Evolutionary conservation across 139 green algal genomes (phyloP).

Genomic region (Chlorella sp.): DNA sequence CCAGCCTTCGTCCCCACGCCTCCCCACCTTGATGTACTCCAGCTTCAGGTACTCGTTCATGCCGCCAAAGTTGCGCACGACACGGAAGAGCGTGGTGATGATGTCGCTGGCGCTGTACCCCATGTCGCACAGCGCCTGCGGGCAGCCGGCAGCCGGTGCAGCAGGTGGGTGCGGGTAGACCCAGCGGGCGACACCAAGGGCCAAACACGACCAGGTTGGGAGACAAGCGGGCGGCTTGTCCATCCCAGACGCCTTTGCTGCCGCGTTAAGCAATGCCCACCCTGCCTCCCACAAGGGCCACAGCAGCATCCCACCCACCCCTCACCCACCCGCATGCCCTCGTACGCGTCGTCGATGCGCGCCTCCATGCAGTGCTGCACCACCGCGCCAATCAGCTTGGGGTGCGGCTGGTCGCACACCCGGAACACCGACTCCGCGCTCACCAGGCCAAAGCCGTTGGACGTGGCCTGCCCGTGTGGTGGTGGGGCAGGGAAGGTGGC

Average conservation of each 20-base stretch:
- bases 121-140: slow-evolving; percentile 80
- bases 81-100: slow-evolving; percentile 96
- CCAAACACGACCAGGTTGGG: too few relatives aligned
- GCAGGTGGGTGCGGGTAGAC: too few relatives aligned
- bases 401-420: slow-evolving; percentile 98
- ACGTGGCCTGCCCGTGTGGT: slow-evolving; percentile 70
- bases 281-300: too few relatives aligned
- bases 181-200: too few relatives aligned
- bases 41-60: slow-evolving; percentile 97
- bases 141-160: too few relatives aligned
- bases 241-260: too few relatives aligned
- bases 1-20: neutral
- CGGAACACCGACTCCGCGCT: slow-evolving; percentile 93
- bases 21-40: slow-evolving; percentile 84
- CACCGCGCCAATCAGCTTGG: slow-evolving; percentile 81
- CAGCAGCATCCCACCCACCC: neutral
- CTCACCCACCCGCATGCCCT: slow-evolving; percentile 63
- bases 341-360: slow-evolving; percentile 85
- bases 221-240: too few relatives aligned
- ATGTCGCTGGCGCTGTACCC: slow-evolving; percentile 95
- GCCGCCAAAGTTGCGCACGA: slow-evolving; percentile 74
- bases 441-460: slow-evolving; percentile 92
- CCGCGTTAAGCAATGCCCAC: too few relatives aligned
- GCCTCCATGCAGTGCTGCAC: slow-evolving; percentile 73
- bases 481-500: neutral